Conservation (phyloP, 306 rosid species). For the Gastrolobium bilobum region DNA sequence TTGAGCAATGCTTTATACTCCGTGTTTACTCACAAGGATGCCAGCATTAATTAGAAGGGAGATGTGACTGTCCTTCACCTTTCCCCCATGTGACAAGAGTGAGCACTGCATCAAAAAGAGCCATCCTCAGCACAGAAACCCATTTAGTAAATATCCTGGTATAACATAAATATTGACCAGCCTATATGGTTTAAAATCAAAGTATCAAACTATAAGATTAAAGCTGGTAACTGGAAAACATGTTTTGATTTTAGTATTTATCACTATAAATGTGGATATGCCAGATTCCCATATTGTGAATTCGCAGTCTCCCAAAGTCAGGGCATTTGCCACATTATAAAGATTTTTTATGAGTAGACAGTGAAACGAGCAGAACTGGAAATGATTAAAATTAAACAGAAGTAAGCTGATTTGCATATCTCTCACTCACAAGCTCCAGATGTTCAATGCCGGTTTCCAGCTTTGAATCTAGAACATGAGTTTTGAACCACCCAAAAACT, state of each 20-base stretch:
- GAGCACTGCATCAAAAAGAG: conserved; percentile 64
- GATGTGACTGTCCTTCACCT: conserved; percentile 84
- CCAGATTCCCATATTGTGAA: conserved; percentile 28
- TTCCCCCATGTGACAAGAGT: conserved; percentile 91
- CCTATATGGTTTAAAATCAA: conserved; percentile 25
- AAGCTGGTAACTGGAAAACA: conserved; percentile 33
- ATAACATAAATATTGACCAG: conserved; percentile 9
- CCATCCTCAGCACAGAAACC: conserved; percentile 28
- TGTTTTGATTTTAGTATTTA: not conserved
- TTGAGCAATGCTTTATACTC: not conserved
- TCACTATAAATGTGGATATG: conserved; percentile 23
- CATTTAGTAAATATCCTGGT: conserved; percentile 39
- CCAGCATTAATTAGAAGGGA: conserved; percentile 88
- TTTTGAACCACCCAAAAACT: conserved; percentile 82
- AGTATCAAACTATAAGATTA: not conserved
- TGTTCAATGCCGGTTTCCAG: conserved; percentile 83
- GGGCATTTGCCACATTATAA: conserved; percentile 15
- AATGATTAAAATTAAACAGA: conserved; percentile 41
- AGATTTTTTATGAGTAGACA: conserved; percentile 26
- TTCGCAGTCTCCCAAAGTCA: conserved; percentile 32
- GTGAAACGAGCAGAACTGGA: conserved; percentile 38
- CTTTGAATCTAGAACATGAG: conserved; percentile 73
- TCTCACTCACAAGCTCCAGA: conserved; percentile 90
- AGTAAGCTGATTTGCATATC: conserved; percentile 43
- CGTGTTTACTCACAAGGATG: conserved; percentile 74